Evolutionary conservation across 1,139 yeast species (phyloP).

Genomic region (Candida frijolesensis): DNA sequence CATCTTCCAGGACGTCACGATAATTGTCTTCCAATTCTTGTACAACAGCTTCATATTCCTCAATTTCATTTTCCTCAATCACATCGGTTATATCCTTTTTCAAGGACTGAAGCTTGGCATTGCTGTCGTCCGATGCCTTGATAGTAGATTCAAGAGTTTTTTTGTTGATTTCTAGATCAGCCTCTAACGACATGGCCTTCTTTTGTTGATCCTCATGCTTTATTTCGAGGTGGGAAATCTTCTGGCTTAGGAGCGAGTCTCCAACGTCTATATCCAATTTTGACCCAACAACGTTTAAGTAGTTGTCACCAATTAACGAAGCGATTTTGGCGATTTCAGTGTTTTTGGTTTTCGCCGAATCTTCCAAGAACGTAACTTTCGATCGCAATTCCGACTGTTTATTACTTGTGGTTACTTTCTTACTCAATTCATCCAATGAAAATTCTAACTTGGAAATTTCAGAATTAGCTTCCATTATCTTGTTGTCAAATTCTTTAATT

Average conservation of each 20-base stretch:
- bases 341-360: constrained; percentile 31
- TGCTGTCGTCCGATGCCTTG: constrained; percentile 17
- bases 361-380: constrained; percentile 45
- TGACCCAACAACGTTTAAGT: constrained; percentile 17
- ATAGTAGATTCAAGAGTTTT: constrained; percentile 9
- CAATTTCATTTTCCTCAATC: constrained; percentile 49
- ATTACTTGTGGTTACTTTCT: constrained; percentile 51
- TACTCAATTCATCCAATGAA: constrained; percentile 56
- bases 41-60: constrained; percentile 50
- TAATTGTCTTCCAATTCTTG: constrained; percentile 64
- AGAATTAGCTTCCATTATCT: constrained; percentile 42
- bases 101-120: constrained; percentile 20
- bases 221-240: constrained; percentile 12
- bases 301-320: constrained; percentile 8
- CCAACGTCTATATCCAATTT: constrained; percentile 27
- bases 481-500: constrained; percentile 30
- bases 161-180: constrained; percentile 14
- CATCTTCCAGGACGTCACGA: constrained; percentile 58
- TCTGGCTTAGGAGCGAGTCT: constrained; percentile 20
- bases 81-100: constrained; percentile 26
- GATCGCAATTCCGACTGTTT: constrained; percentile 63
- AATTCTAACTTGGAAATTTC: constrained; percentile 48
- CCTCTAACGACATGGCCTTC: constrained; percentile 10
- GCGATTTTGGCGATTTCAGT: constrained; percentile 21
- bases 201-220: constrained; percentile 16